Evolutionary conservation across 2,329 filamentous ascomycete genomes (phyloP), one percentile per base, ranked within the genome.

Genomic region (Alternaria solani): DNA sequence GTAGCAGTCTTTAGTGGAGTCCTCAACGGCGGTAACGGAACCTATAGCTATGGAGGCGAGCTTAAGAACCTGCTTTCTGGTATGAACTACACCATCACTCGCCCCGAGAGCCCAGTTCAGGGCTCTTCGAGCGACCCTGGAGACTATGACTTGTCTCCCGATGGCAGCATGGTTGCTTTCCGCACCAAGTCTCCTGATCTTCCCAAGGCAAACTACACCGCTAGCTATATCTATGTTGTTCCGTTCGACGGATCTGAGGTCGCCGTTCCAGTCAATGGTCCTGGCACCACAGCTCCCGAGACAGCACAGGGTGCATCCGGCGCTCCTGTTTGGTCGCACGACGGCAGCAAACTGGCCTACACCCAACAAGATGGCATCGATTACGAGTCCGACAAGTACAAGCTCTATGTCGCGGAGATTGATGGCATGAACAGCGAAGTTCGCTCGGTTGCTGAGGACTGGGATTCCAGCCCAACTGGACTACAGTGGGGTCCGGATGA

Each of bases 331-430:
- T 96, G 96, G 79, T 94, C 91, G 4, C 88, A 88, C 3, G 86
- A 91, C 71, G 90, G 92, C 26, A 87, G 83, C 46, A 86, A 86
- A 59, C 81, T 95, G 26, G 92, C 88, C 3, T 97, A 95, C 75
- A 95, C 94, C 89, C 86, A 87, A 64, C 85, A 86, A 66, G 84
- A 87, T 56, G 87, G 89, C 16, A 74, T 78, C 39, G 60, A 65
- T 63, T 96, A 97, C 75, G 93, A 97, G 77, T 88, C 90, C 16
- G 93, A 97, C 80, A 89, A 89, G 73, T 85, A 88, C 55, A 85
- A 88, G 67, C 65, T 76, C 20, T 78, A 78, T 38, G 70, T 77
- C 34, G 74, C 75, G n/a, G 65, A 70, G 11, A 69, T 78, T 23
- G 65, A 77, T 28, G 74, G 73, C 14, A 59, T 71, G 20, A 68